Evolutionary conservation across 306 rosid genomes (phyloP).

Genomic region (Lathyrus oleraceus): DNA sequence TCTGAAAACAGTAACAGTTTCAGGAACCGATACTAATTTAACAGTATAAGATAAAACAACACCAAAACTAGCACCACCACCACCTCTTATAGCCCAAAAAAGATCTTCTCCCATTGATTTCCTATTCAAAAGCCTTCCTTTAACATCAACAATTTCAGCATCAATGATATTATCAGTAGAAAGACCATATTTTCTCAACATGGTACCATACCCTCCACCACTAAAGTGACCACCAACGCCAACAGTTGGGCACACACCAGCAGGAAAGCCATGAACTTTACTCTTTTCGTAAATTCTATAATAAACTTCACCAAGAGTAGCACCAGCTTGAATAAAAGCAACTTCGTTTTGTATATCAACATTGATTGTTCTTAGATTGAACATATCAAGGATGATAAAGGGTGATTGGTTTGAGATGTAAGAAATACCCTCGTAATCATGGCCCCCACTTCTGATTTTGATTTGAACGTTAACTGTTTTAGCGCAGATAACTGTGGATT

Average conservation of each 20-base stretch:
- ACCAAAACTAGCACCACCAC: conserved; percentile 48
- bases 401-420: conserved; percentile 26
- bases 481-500: conserved; percentile 35
- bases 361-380: conserved; percentile 25
- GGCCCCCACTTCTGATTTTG: conserved; percentile 50
- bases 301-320: conserved; percentile 46
- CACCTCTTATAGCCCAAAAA: conserved; percentile 45
- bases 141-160: conserved; percentile 40
- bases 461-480: conserved; percentile 3
- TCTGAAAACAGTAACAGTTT: conserved; percentile 36
- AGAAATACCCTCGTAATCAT: conserved; percentile 48
- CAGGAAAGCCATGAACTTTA: conserved; percentile 44
- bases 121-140: conserved; percentile 34
- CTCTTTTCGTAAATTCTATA: conserved; percentile 44
- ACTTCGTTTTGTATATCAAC: conserved; percentile 31
- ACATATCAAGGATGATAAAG: conserved; percentile 42
- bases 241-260: conserved; percentile 50
- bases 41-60: conserved; percentile 42
- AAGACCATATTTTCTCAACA: conserved; percentile 41
- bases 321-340: conserved; percentile 34
- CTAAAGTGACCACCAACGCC: conserved; percentile 49
- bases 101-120: conserved; percentile 46
- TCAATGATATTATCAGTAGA: conserved; percentile 35
- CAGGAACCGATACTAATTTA: conserved; percentile 38
- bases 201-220: conserved; percentile 46